Evolutionary conservation across 345 rosid genomes (phyloP).

Genomic region (Citrus sinensis): DVS_A1.0 CM039162.1:7941001-7941500

Average conservation of each 20-base stretch:
- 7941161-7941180: conserved; percentile 38
- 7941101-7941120: conserved; percentile 54
- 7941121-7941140: conserved; percentile 45
- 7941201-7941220: conserved; percentile 53
- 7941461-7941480: conserved; percentile 39
- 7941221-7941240: conserved; percentile 43
- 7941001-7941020: conserved; percentile 37
- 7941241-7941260: conserved; percentile 37
- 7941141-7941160: conserved; percentile 42
- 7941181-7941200: conserved; percentile 42
- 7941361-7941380: conserved; percentile 44
- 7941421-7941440: conserved; percentile 55
- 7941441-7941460: conserved; percentile 34
- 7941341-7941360: conserved; percentile 42
- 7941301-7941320: conserved; percentile 54
- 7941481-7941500: conserved; percentile 41
- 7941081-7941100: conserved; percentile 24
- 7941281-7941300: conserved; percentile 49
- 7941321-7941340: conserved; percentile 42
- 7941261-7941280: conserved; percentile 42
- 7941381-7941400: conserved; percentile 35
- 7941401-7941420: conserved; percentile 51
- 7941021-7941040: conserved; percentile 32
- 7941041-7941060: conserved; percentile 30
- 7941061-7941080: conserved; percentile 27